Percentiles rank a stretch among this genome's conserved stretches.
Conservation (phyloP, 2,329 filamentous ascomycete species). For the Pseudogymnoascus sp. region DNA sequence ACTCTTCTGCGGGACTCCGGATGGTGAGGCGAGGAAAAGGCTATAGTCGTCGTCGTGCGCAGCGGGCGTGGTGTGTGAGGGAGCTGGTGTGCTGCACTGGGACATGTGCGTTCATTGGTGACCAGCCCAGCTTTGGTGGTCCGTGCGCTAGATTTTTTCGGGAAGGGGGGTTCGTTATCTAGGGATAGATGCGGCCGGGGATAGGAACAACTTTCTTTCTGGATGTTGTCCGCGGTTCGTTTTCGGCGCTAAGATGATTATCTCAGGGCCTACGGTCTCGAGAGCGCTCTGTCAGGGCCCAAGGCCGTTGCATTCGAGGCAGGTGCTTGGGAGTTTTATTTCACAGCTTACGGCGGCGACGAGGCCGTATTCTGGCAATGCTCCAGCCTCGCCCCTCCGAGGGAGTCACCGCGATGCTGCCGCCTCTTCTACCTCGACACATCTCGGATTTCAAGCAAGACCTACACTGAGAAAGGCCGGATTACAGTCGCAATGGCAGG, state of each 20-base stretch:
- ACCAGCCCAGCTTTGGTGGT: slow-evolving; percentile 1
- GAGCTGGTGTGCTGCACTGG: neutral
- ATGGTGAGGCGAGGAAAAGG: neutral
- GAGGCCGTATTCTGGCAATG: neutral
- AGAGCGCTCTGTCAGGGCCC: neutral
- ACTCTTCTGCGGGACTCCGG: neutral
- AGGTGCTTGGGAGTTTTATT: neutral
- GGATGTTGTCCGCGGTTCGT: neutral
- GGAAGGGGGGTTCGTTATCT: neutral
- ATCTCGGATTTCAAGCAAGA: neutral
- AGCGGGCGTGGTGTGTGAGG: neutral
- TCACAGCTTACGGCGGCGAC: neutral
- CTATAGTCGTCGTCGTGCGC: neutral
- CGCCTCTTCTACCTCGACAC: neutral
- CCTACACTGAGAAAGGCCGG: neutral
- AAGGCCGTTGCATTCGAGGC: neutral
- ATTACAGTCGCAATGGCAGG: neutral
- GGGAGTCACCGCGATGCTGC: neutral
- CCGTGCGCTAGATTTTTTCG: neutral
- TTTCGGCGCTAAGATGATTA: neutral
- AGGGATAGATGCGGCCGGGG: neutral
- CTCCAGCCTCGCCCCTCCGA: neutral
- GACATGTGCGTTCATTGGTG: slow-evolving; percentile 7
- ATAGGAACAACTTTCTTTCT: neutral
- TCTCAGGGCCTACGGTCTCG: neutral